Evolutionary conservation across 1,284 basidiomycete genomes (phyloP), one percentile per base, ranked within the genome.

Genomic region (Puccinia hordei): DNA sequence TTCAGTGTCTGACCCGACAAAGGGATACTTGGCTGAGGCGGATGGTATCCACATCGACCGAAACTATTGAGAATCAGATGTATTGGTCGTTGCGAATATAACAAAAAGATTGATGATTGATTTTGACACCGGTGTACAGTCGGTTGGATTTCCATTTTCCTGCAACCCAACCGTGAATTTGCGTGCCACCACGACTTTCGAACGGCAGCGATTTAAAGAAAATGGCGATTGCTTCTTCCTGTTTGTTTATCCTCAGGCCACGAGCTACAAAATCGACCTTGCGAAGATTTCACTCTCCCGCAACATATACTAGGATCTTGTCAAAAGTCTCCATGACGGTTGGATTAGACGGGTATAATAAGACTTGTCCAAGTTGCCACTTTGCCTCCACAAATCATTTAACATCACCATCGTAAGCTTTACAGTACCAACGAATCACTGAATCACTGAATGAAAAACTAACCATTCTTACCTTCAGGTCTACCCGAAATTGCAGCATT

Each of bases 81-180:
- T n/a, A 9, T 44, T 8, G 8, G 22, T 53, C 4, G 51, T 4
- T 12, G 22, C 4, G 4, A 9, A 19, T 8, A 53, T 53, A 53
- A 53, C 51, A 53, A 53, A 9, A 53, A 53, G 4, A 17, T 53
- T 53, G 6, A 44, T 8, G 38, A 41, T 41, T 41, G 0, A 82
- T 89, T 51, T 51, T n/a, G 49, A 51, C 49, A 51, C 49, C 49
- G 49, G 5, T 51, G 22, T 12, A n/a, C 19, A 12, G n/a, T 24
- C 53, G n/a, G 53, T 55, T 55, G 53, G 53, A 55, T 55, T 55
- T n/a, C 53, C 53, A 55, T 55, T 55, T n/a, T n/a, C 53, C 53
- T 55, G 38, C 38, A 41, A 55, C 19, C 6, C 24, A 55, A 55
- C 53, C 8, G 27, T 63, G 35, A 35, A 63, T 63, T 35, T 63